Conservation (phyloP, 257 asterid genomes). For the Forsythia viridissima region DNA sequence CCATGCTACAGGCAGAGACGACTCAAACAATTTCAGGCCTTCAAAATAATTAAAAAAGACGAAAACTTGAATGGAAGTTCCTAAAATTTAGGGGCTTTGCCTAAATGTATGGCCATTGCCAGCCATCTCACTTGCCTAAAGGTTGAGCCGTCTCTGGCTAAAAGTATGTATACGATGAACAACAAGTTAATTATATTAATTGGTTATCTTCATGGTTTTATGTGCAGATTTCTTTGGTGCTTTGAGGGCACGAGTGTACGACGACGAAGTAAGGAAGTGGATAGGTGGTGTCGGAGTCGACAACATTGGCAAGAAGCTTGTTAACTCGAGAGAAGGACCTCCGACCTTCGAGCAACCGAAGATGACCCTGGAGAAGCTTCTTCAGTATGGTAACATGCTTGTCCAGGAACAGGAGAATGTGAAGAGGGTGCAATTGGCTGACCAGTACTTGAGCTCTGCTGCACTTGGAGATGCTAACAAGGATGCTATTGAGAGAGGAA, state of each 20-base stretch:
- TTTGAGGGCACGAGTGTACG: constrained; percentile 60
- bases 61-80: too few relatives aligned
- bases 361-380: constrained; percentile 55
- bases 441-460: constrained; percentile 45
- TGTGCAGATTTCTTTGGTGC: constrained; percentile 62
- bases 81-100: too few relatives aligned
- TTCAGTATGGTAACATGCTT: constrained; percentile 54
- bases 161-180: too few relatives aligned
- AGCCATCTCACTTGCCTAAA: too few relatives aligned
- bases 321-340: constrained; percentile 50
- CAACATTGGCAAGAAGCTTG: constrained; percentile 45
- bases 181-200: too few relatives aligned
- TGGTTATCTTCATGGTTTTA: neutral
- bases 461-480: constrained; percentile 67
- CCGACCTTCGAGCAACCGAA: constrained; percentile 49
- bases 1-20: neutral
- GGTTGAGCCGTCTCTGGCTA: too few relatives aligned
- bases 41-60: too few relatives aligned
- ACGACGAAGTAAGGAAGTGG: constrained; percentile 58
- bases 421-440: constrained; percentile 63
- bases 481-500: constrained; percentile 46
- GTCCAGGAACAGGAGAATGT: constrained; percentile 60
- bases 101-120: too few relatives aligned
- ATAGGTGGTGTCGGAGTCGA: constrained; percentile 45
- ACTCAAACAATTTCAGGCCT: too few relatives aligned